phyloP scores from a whole-genome alignment of 2,329 filamentous ascomycete species.

The Diaporthe longicolla region DNA sequence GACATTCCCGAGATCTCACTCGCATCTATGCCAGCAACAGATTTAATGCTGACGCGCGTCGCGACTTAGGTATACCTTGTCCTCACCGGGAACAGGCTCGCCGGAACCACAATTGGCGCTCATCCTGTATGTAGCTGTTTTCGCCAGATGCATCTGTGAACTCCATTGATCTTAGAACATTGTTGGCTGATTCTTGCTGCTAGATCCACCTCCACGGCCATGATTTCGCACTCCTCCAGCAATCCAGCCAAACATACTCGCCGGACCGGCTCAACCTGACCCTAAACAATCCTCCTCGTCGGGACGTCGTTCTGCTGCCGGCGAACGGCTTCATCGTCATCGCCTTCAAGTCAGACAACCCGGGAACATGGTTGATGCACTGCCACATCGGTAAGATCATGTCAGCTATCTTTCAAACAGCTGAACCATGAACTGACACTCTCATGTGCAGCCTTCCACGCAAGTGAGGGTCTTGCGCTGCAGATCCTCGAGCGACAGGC shows the following conservation, averaged over 20 bases:
- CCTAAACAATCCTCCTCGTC: constrained; percentile 63
- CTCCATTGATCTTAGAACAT: not conserved
- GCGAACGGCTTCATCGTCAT: constrained; percentile 62
- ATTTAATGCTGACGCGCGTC: not conserved
- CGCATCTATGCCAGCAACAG: not conserved
- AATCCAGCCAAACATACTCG: constrained; percentile 45
- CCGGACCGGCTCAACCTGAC: constrained; percentile 42
- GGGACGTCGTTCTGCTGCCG: constrained; percentile 65
- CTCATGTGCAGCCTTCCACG: constrained; percentile 50
- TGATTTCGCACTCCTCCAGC: constrained; percentile 60
- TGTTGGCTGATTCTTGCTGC: not conserved
- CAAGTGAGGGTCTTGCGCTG: constrained; percentile 59
- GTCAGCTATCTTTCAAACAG: no score
- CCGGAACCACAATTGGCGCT: constrained; percentile 15
- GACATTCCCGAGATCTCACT: not conserved
- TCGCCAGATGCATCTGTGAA: not conserved
- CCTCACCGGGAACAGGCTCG: not conserved
- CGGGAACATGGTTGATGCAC: constrained; percentile 65
- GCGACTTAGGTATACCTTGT: not conserved
- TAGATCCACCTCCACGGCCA: constrained; percentile 65
- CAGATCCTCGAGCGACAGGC: constrained; percentile 55
- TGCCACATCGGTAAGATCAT: constrained; percentile 62
- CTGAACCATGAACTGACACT: not conserved
- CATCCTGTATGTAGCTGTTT: not conserved
- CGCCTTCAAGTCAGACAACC: constrained; percentile 64